A percentile compares a stretch with the other conserved stretches of the same genome.
Conservation (phyloP, 1,139 yeast species). For the Saccharomyces hybrid region DNA sequence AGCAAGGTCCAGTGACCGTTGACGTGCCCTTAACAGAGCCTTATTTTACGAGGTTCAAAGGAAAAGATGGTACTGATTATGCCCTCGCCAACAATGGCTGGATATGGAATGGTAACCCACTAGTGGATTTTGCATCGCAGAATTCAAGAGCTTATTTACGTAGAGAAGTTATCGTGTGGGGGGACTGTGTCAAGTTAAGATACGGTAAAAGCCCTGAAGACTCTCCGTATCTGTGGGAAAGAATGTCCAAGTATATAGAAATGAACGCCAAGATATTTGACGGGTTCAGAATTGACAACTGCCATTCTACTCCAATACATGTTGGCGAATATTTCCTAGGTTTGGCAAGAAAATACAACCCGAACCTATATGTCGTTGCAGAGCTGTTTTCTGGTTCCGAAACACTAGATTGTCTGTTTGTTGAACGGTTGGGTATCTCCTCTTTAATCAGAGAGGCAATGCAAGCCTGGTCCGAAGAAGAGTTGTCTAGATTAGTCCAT, state of each 20-base stretch:
- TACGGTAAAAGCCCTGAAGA: conserved; percentile 73
- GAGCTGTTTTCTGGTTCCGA: conserved; percentile 92
- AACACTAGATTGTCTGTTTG: conserved; percentile 80
- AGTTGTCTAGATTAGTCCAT: conserved; percentile 79
- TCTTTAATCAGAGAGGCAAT: conserved; percentile 91
- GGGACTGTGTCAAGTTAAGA: conserved; percentile 89
- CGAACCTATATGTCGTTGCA: conserved; percentile 86
- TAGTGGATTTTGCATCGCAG: conserved; percentile 84
- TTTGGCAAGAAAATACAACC: conserved; percentile 77
- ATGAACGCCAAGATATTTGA: conserved; percentile 69
- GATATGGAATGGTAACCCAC: conserved; percentile 97
- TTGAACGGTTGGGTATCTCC: conserved; percentile 81
- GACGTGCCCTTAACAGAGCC: conserved; percentile 69
- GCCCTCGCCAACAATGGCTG: conserved; percentile 94
- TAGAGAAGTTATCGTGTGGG: conserved; percentile 95
- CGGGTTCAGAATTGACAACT: conserved; percentile 91
- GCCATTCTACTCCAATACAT: conserved; percentile 93
- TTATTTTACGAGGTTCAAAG: conserved; percentile 70
- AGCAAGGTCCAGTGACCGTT: conserved; percentile 54
- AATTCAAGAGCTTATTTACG: conserved; percentile 74
- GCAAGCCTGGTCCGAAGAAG: conserved; percentile 91
- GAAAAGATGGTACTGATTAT: conserved; percentile 46
- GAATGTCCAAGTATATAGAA: conserved; percentile 75
- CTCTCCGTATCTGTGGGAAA: conserved; percentile 82
- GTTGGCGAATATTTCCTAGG: conserved; percentile 88